These are phyloP conservation scores for Colletotrichum tamarilloi DNA, from an alignment of 2,329 filamentous ascomycete species.

Conservation along the genomic window DNA sequence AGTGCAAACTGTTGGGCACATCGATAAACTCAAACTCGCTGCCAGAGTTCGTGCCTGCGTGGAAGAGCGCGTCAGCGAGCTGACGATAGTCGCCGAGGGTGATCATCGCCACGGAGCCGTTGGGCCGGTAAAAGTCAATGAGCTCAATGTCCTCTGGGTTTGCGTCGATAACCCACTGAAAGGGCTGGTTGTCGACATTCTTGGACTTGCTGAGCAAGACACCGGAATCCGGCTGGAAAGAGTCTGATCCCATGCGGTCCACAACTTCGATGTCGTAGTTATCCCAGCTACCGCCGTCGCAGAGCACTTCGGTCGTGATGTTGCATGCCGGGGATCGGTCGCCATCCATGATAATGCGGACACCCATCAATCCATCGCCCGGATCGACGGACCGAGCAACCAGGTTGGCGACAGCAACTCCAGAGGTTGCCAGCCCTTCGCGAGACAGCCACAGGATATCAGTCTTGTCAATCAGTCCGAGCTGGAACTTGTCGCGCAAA, in stretches of 20 bases:
- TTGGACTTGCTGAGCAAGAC: constrained; percentile 67
- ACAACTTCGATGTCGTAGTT: constrained; percentile 65
- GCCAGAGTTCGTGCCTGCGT: constrained; percentile 62
- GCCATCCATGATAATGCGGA: constrained; percentile 56
- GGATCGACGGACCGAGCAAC: constrained; percentile 60
- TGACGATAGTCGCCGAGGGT: constrained; percentile 66
- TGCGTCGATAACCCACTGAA: constrained; percentile 66
- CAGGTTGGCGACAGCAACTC: constrained; percentile 55
- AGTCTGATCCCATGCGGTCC: constrained; percentile 65
- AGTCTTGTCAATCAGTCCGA: constrained; percentile 57
- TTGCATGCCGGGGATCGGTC: constrained; percentile 59
- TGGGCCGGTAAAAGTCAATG: constrained; percentile 60
- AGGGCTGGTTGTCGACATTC: constrained; percentile 54
- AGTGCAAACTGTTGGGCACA: constrained; percentile 58
- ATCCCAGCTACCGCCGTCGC: constrained; percentile 62
- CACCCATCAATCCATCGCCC: constrained; percentile 52
- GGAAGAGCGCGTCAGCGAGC: constrained; percentile 64
- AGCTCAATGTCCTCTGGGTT: constrained; percentile 63
- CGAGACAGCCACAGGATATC: constrained; percentile 58
- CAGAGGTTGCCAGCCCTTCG: constrained; percentile 53
- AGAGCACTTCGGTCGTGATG: constrained; percentile 53
- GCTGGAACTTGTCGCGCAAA: constrained; percentile 63
- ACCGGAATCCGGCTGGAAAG: constrained; percentile 61
- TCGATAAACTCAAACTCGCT: constrained; percentile 62
- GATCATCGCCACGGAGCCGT: constrained; percentile 58